Base-by-base conservation (phyloP, 768 basidiomycete species). In the Leucogyrophana mollusca region DNA sequence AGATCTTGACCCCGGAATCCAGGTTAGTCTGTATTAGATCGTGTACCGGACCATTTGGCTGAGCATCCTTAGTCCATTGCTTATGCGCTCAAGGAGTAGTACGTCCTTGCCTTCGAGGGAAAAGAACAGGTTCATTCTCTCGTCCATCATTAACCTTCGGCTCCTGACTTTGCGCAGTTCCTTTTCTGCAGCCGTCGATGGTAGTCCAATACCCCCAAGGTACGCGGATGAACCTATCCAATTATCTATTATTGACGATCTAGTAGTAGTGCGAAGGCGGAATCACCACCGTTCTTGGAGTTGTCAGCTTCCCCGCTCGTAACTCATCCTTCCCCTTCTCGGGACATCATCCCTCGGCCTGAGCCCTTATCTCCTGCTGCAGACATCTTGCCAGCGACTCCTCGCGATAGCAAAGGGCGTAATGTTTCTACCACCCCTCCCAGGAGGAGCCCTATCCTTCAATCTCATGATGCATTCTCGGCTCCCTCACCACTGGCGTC, bases 1-100 rank as follows among this genome's bases (percentile, higher is more conserved):
- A 49, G 2, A 64, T 66, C n/a, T 53, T 64, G 24, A 65, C 66
- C 6, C 64, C 64, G 18, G 64, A 66, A n/a, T 34, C 66, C 8
- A 65, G 64, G 64, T 67, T 44, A 40, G 53, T 6, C 5, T 34
- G 9, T 36, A 47, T 50, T n/a, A n/a, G 14, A 27, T 41, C 33
- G 44, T 5, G 9, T 8, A 25, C 40, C 17, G 9, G 14, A 16
- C 33, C 23, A 42, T 27, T 42, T 41, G 42, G 32, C 56, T 17
- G 37, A 27, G 18, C 40, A 9, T 56, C 62, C 8, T 34, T 37
- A 62, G 61, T 44, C 61, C 61, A 6, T 50, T 65, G 16, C 35
- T 52, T 42, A 39, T 38, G 18, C 56, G 56, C 21, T 46, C 49
- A 40, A 56, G 59, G 44, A 58, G 56, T 37, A 56, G 53, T 35